Base-by-base conservation (phyloP, 352 stramenopile species). In the Globisporangium abappressorium region DNA sequence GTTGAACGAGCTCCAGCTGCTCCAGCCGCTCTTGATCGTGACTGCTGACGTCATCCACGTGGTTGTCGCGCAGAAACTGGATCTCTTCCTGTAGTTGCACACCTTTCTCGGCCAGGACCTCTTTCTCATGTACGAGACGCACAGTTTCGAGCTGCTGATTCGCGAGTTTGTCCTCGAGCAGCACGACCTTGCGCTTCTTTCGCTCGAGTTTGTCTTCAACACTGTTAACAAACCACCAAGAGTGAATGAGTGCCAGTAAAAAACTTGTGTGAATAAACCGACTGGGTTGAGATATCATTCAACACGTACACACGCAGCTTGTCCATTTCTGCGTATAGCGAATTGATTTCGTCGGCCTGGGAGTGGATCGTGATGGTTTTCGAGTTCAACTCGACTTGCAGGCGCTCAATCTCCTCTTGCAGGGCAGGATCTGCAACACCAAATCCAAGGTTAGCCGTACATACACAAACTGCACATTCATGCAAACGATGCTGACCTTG, bases 271-370 rank as follows among this genome's bases (percentile, higher is more conserved):
- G 33, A 36, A 36, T 36, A 36, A 6, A 36, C 33, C 33, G 9
- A 36, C 4, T 9, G 12, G 2, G 38, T 15, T 20, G 11, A 20
- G 12, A 46, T 46, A 46, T 2, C 5, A 26, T 14, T 59, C 33
- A 62, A 12, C 38, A 47, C 64, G 18, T 70, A 85, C 76, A 78
- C 30, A 3, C 60, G 70, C 22, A 93, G 70, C 38, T 88, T 76
- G 43, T 93, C 82, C 2, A 94, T 59, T 62, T 91, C 81, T 5
- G 73, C 65, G 15, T 88, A 82, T 0, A 89, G 57, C 20, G 81
- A 70, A 5, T 87, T 71, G 57, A 94, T 82, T 34, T 95, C 79
- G 26, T 85, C 78, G 0, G 77, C 73, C 68, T 92, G 82, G 5
- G 82, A 73, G 12, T 92, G 75, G 3, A 93, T 80, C 0, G 74